Evolutionary conservation across 768 basidiomycete genomes (phyloP), one percentile per base, ranked within the genome.

Genomic region (Lactarius sp.): DNA sequence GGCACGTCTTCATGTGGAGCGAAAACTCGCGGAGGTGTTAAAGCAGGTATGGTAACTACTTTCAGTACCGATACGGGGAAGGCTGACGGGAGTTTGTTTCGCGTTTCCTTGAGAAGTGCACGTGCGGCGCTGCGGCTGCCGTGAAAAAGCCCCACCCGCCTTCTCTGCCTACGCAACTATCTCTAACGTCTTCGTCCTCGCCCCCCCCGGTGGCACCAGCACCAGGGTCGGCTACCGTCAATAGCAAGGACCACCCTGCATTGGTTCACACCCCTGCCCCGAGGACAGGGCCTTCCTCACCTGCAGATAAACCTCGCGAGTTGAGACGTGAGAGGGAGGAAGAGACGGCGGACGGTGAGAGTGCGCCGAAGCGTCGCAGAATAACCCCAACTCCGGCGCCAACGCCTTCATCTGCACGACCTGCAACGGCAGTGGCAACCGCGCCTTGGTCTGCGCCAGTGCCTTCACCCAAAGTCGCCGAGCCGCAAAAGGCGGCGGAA

Each of bases 311-410:
- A 8, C 58, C 52, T 6, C 47, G 52, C 13, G 52, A 54, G 16
- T 47, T 59, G 8, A 64, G 57, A 39, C 59, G 49, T 27, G 54
- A 56, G 27, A 52, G 54, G 36, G 59, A 52, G 12, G 64, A 52
- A 8, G 64, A 59, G 5, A 13, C 16, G 3, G 27, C 46, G 10
- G 52, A 50, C 1, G 52, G 46, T 5, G 59, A 51, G 60, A 52
- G 13, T 9, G 34, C 53, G 12, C 34, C 42, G 41, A 65, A 65
- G 49, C 53, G 64, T 14, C 64, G 64, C 5, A 53, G 42, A 27
- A 52, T 65, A 22, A 53, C 58, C 33, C 58, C 63, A 22, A 12
- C 58, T 3, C 33, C 44, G 13, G 6, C 14, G 4, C 27, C 52
- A 10, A 27, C 31, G 22, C 16, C 42, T 6, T 18, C 46, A 46